These are phyloP conservation scores for Vaccinium macrocarpon DNA, from an alignment of 148 eudicot genomes.

Conservation along the genomic window DNA sequence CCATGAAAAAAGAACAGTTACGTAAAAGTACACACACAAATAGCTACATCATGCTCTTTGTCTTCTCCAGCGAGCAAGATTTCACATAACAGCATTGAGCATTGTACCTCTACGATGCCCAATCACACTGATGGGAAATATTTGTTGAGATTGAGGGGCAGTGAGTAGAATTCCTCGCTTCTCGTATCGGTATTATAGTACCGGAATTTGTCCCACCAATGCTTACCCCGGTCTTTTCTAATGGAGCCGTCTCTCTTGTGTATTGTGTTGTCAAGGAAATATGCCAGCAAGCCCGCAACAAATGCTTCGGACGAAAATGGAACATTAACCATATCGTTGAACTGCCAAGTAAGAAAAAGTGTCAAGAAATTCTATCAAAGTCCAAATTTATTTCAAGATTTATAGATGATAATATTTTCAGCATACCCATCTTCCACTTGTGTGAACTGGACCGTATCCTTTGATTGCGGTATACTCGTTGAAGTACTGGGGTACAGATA, in stretches of 20 bases:
- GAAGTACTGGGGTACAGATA: slow-evolving; percentile 46
- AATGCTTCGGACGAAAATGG: slow-evolving; percentile 92
- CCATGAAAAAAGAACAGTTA: not conserved
- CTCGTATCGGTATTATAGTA: slow-evolving; percentile 76
- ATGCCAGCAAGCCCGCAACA: slow-evolving; percentile 74
- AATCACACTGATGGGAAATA: slow-evolving; percentile 82
- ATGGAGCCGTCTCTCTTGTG: slow-evolving; percentile 48
- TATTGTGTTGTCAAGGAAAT: slow-evolving; percentile 61
- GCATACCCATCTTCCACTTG: slow-evolving; percentile 83
- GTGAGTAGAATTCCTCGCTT: slow-evolving; percentile 84
- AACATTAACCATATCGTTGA: slow-evolving; percentile 91
- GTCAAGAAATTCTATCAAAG: not conserved
- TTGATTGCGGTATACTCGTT: slow-evolving; percentile 57
- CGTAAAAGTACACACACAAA: not conserved
- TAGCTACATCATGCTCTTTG: not conserved
- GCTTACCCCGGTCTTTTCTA: slow-evolving; percentile 75
- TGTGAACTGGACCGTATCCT: slow-evolving; percentile 72
- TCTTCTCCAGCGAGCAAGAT: not conserved
- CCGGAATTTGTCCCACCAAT: slow-evolving; percentile 86
- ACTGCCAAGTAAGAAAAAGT: slow-evolving; percentile 36
- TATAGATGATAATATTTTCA: not conserved
- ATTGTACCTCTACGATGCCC: not conserved
- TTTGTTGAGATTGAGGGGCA: slow-evolving; percentile 94
- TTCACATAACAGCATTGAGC: not conserved
- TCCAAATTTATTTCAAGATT: not conserved